Evolutionary conservation across 148 eudicot species (phyloP), one percentile per base, ranked within the genome.

Genomic region (Euryodendron excelsum): DNA sequence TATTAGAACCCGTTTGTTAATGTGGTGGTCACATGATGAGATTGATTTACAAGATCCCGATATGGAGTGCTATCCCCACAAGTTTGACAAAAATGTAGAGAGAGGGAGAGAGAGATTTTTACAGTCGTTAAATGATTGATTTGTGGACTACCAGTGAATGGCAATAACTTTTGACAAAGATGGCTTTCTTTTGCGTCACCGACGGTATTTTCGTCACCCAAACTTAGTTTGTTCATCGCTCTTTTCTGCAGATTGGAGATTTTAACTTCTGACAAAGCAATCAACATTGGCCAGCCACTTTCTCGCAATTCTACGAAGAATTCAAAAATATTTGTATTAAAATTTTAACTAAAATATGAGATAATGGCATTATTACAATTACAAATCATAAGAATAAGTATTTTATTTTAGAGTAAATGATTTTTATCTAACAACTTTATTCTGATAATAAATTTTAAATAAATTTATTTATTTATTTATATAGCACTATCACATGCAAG

Each of bases 91-190:
- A 11, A 3, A 0, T 17, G 6, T 18, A 25, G 13, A 8, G 69
- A 6, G 45, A 3, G 15, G 0, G 15, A 61, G 30, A 67, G 30
- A 37, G 14, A 1, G n/a, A 2, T 9, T 34, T 39, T n/a, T 0
- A 44, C 1, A 39, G 20, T 20, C 14, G 4, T 23, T 1, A 41
- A 9, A 39, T 27, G 34, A 31, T 33, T 64, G 39, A 20, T 20
- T 56, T 20, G 2, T 56, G 48, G 31, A 44, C 2, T 14, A 34
- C 13, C 56, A 25, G 53, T 69, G 30, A 69, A 3, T 1, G n/a
- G 15, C 3, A 28, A 8, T 10, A 69, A 70, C 74, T 70, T 70
- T 70, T 70, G 59, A 70, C 74, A 25, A 70, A 70, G 74, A 70
- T 23, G 8, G 37, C 11, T 0, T 47, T 18, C n/a, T 28, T 70